Evolutionary conservation across 495 filamentous ascomycete genomes (phyloP).

Genomic region (Podospora appendiculata): DNA sequence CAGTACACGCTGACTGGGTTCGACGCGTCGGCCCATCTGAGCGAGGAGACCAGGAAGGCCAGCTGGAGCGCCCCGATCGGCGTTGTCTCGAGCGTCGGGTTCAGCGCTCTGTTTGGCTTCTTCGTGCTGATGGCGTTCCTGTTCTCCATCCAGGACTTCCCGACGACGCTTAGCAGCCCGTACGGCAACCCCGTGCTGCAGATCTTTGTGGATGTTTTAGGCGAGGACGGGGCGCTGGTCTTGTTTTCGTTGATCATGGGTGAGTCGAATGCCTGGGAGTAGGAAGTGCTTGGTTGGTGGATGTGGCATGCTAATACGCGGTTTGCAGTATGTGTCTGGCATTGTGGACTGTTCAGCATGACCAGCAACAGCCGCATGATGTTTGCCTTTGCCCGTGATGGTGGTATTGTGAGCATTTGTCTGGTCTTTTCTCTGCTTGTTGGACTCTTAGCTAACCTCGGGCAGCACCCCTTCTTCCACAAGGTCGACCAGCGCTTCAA

Average conservation of each 20-base stretch:
- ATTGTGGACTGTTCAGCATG: conserved; percentile 51
- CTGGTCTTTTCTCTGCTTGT: not conserved
- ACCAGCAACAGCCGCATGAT: conserved; percentile 58
- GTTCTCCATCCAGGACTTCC: conserved; percentile 53
- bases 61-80: conserved; percentile 54
- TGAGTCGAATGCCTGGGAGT: conserved; percentile 1
- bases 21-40: conserved; percentile 38
- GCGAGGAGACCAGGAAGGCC: conserved; percentile 54
- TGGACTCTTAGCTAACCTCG: not conserved
- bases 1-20: conserved; percentile 44
- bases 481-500: conserved; percentile 47
- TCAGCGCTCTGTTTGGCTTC: conserved; percentile 54
- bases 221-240: conserved; percentile 45
- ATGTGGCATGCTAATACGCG: conserved; percentile 1
- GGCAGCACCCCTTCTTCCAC: conserved; percentile 42
- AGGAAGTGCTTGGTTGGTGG: too few relatives aligned
- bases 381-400: conserved; percentile 52
- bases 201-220: conserved; percentile 51
- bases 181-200: conserved; percentile 49
- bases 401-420: conserved; percentile 33
- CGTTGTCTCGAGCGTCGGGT: conserved; percentile 50
- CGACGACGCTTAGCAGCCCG: conserved; percentile 27
- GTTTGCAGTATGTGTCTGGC: conserved; percentile 46
- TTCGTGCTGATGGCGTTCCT: conserved; percentile 51
- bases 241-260: conserved; percentile 49